Evolutionary conservation across 768 basidiomycete species (phyloP).

Genomic region (Mycena crocata): DNA sequence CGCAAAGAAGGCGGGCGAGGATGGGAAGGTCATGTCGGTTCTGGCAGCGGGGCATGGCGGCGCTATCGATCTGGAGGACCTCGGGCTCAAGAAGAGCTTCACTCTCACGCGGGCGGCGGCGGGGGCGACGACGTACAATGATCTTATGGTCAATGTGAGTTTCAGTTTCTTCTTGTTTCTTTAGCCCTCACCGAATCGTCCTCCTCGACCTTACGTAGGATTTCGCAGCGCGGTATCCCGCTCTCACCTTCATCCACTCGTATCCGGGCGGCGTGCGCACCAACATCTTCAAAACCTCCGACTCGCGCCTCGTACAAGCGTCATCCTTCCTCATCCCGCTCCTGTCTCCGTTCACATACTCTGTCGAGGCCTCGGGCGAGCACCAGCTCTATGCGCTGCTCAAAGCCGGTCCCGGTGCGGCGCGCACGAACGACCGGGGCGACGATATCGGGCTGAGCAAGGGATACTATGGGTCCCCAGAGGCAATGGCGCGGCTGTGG

Average conservation of each 20-base stretch:
- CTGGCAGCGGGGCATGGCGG: constrained; percentile 48
- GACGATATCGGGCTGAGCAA: constrained; percentile 25
- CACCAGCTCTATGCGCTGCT: constrained; percentile 26
- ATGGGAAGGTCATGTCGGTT: constrained; percentile 61
- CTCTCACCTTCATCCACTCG: constrained; percentile 50
- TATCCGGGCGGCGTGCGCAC: constrained; percentile 36
- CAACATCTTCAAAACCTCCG: constrained; percentile 12
- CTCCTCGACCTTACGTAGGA: constrained; percentile 37
- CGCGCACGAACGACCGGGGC: constrained; percentile 15
- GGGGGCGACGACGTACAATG: constrained; percentile 58
- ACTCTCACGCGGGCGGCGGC: constrained; percentile 46
- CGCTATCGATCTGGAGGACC: constrained; percentile 56
- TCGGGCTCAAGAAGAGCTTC: constrained; percentile 63
- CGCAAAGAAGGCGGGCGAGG: constrained; percentile 59
- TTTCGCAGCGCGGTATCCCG: constrained; percentile 45
- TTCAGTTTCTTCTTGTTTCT: not conserved
- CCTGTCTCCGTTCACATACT: constrained; percentile 11
- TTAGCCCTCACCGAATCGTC: not conserved
- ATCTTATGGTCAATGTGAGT: constrained; percentile 63
- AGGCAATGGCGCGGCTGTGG: constrained; percentile 27
- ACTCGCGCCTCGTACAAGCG: not conserved
- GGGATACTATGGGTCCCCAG: constrained; percentile 13
- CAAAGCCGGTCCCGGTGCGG: constrained; percentile 19
- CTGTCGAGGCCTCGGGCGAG: constrained; percentile 22
- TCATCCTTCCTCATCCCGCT: constrained; percentile 4